phyloP scores from a whole-genome alignment of 345 rosid species.

The Acer saccharum region DNA sequence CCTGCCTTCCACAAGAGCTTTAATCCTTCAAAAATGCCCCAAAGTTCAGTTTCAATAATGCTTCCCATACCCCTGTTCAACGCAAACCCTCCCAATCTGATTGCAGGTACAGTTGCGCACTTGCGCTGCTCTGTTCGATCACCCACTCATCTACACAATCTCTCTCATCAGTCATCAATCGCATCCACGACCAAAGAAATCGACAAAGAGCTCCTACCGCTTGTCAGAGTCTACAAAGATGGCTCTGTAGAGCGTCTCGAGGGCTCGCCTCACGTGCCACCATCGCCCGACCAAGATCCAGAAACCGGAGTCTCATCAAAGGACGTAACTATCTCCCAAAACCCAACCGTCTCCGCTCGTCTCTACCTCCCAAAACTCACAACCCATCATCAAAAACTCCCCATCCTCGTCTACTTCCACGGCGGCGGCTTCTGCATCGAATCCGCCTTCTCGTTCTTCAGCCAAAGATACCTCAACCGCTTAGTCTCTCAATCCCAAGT shows the following conservation, averaged over 20 bases:
- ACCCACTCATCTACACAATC: too few relatives aligned
- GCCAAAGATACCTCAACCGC: conserved; percentile 26
- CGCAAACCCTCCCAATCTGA: too few relatives aligned
- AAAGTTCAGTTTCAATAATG: too few relatives aligned
- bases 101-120: too few relatives aligned
- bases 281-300: conserved; percentile 27
- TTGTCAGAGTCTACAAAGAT: conserved; percentile 25
- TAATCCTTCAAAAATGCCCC: too few relatives aligned
- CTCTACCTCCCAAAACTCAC: conserved; percentile 35
- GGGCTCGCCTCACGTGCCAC: conserved; percentile 25
- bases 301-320: conserved; percentile 30
- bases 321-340: conserved; percentile 28
- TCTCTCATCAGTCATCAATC: background rate
- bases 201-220: conserved; percentile 1
- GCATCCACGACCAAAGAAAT: conserved; percentile 17
- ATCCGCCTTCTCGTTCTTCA: conserved; percentile 29
- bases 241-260: conserved; percentile 28
- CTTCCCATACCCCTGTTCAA: too few relatives aligned
- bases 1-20: too few relatives aligned
- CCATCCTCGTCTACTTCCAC: conserved; percentile 37
- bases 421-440: conserved; percentile 35
- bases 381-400: conserved; percentile 18
- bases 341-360: conserved; percentile 32
- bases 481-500: conserved; percentile 29
- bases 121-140: too few relatives aligned